Conservation (phyloP, 1,284 basidiomycete genomes). For the Irpex lacteus region DNA sequence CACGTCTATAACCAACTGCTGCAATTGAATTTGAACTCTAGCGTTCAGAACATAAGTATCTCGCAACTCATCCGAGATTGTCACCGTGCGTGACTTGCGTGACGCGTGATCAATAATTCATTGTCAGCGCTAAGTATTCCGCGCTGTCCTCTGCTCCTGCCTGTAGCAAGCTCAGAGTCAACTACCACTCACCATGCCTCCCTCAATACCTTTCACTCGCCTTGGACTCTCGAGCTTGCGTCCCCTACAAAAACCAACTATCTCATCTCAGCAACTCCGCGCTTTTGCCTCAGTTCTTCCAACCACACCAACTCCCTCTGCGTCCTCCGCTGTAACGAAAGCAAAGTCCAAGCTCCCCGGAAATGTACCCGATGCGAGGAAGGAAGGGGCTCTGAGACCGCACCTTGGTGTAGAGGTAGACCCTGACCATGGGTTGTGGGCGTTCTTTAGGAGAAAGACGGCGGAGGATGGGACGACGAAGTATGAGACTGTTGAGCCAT, state of each 20-base stretch:
- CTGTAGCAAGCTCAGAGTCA: background rate
- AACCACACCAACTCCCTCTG: background rate
- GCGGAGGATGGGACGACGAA: conserved; percentile 33
- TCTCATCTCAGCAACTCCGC: background rate
- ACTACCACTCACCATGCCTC: background rate
- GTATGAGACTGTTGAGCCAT: conserved; percentile 43
- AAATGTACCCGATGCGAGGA: conserved; percentile 18
- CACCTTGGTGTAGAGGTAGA: conserved; percentile 43
- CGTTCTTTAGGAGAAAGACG: conserved; percentile 66
- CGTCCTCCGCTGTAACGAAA: background rate
- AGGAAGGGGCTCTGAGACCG: conserved; percentile 31
- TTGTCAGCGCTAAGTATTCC: background rate
- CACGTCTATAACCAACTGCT: too few species aligned
- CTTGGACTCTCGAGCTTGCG: background rate
- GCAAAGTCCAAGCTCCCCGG: background rate
- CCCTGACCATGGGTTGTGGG: conserved; percentile 69
- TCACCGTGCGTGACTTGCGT: background rate
- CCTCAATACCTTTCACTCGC: background rate
- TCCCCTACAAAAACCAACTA: background rate
- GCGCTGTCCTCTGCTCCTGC: background rate
- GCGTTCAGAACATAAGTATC: background rate
- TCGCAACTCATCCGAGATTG: background rate
- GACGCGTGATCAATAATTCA: background rate
- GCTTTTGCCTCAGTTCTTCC: conserved; percentile 14
- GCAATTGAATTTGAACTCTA: background rate